phyloP scores from a whole-genome alignment of 345 rosid species.

The Populus alba region DNA sequence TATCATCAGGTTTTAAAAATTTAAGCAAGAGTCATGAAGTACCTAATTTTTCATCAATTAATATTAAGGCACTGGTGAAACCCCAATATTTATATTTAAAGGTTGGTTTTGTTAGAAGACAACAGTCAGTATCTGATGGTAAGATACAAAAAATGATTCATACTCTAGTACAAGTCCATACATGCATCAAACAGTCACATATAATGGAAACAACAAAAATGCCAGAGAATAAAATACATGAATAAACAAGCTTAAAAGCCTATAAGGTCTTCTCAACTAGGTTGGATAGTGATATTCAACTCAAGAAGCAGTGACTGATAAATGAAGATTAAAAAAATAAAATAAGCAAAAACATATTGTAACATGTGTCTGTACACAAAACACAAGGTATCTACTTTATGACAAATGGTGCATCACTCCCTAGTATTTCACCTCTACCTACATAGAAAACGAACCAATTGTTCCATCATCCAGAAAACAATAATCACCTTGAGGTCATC shows the following conservation, averaged over 20 bases:
- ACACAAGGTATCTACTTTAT: neutral
- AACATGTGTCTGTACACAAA: neutral
- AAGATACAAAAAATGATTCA: too few species aligned
- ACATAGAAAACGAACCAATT: neutral
- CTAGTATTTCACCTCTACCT: neutral
- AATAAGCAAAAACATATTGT: neutral
- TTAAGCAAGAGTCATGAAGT: neutral
- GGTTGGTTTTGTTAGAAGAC: too few species aligned
- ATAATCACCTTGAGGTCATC: conserved; percentile 93
- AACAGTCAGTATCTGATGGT: too few species aligned
- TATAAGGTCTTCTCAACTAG: neutral
- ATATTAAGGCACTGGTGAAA: neutral
- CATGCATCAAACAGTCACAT: neutral
- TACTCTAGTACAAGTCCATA: neutral
- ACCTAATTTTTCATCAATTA: neutral
- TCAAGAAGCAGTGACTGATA: neutral
- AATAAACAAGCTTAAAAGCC: neutral
- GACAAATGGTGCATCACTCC: neutral
- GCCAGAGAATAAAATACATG: neutral
- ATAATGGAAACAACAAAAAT: neutral
- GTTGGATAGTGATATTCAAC: neutral
- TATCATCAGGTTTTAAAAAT: neutral
- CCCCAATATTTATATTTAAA: too few species aligned
- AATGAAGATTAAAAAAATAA: neutral
- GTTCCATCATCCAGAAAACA: neutral